A percentile compares a stretch with the other conserved stretches of the same genome.
Conservation (phyloP, 306 rosid species). For the Cucurbita pepo region DNA sequence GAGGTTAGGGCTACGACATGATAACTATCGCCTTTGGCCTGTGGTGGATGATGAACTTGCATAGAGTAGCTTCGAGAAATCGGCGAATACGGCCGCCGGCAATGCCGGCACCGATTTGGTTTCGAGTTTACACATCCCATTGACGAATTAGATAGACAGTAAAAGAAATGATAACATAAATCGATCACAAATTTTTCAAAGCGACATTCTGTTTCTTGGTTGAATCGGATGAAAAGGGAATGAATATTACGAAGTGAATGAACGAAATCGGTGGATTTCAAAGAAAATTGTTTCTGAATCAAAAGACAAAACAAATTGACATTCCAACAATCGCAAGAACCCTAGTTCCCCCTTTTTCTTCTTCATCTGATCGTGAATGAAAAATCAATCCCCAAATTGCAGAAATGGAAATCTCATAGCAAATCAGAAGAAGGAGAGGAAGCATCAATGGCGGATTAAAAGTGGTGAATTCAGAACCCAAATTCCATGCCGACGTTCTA, state of each 20-base stretch:
- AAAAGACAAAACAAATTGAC: neutral
- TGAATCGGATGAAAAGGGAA: neutral
- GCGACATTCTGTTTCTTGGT: neutral
- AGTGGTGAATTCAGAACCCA: neutral
- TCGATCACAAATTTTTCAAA: neutral
- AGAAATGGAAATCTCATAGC: neutral
- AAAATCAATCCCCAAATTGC: neutral
- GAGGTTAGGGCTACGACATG: slow-evolving; percentile 78
- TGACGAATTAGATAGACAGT: neutral
- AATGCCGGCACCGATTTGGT: slow-evolving; percentile 57
- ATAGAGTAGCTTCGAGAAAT: slow-evolving; percentile 62
- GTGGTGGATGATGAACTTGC: slow-evolving; percentile 72
- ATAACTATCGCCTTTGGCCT: slow-evolving; percentile 34
- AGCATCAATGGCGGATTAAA: neutral
- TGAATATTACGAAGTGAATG: neutral
- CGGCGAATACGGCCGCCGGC: slow-evolving; percentile 54
- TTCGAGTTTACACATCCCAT: slow-evolving; percentile 92
- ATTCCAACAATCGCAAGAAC: neutral
- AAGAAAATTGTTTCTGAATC: neutral
- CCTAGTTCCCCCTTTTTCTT: neutral
- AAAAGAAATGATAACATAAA: neutral
- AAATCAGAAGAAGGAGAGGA: neutral
- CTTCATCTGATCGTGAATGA: neutral
- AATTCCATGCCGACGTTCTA: neutral
- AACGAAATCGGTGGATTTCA: neutral